Conservation (phyloP, 2,329 filamentous ascomycete species). For the Penicillium brasilianum region DNA sequence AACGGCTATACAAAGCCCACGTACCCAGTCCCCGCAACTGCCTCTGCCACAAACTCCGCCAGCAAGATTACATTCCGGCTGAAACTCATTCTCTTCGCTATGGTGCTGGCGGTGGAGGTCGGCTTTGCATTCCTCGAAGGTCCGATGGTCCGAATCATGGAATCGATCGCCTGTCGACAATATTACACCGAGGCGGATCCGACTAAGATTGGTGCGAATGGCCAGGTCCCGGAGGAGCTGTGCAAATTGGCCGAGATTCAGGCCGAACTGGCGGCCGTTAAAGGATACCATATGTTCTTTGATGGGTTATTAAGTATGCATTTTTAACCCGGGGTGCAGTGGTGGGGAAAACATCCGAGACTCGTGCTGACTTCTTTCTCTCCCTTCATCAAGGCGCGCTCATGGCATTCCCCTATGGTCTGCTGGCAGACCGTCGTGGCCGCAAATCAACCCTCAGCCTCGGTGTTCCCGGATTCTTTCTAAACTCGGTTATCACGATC, state of each 20-base stretch:
- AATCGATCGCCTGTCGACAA: conserved; percentile 54
- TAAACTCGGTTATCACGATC: conserved; percentile 41
- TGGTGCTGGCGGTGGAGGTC: conserved; percentile 52
- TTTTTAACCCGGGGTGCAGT: neutral
- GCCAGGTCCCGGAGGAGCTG: conserved; percentile 52
- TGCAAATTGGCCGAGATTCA: conserved; percentile 58
- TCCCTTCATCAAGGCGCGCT: conserved; percentile 47
- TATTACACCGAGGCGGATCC: conserved; percentile 52
- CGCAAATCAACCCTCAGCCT: conserved; percentile 53
- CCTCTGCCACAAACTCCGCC: conserved; percentile 18
- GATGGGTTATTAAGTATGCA: conserved; percentile 49
- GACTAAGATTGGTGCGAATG: conserved; percentile 48
- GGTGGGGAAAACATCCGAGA: neutral
- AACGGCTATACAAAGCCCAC: conserved; percentile 4
- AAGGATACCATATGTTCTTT: conserved; percentile 57
- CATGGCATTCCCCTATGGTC: conserved; percentile 56
- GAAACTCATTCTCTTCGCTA: conserved; percentile 48
- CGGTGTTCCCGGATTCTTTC: conserved; percentile 48
- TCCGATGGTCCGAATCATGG: conserved; percentile 55
- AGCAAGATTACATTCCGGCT: conserved; percentile 43
- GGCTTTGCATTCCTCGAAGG: conserved; percentile 52
- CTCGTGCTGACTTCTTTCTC: neutral
- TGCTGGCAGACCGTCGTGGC: conserved; percentile 55
- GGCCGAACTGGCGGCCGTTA: conserved; percentile 55
- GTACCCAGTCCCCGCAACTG: neutral